Evolutionary conservation across 257 asterid genomes (phyloP).

Genomic region (Rubia yunnanensis): DNA sequence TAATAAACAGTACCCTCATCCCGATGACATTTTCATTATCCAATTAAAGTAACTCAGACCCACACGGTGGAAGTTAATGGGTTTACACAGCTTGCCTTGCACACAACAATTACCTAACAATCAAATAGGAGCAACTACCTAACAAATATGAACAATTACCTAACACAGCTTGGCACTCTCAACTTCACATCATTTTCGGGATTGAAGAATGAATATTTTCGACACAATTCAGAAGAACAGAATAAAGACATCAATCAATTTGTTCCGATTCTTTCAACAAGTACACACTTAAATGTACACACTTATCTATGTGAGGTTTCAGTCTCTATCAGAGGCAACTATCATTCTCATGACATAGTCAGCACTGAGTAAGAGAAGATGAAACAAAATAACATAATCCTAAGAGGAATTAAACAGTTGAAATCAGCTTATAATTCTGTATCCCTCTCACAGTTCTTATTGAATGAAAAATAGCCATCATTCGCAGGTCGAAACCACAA

Average conservation of each 20-base stretch:
- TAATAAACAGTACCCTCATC: neutral
- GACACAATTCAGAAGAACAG: neutral
- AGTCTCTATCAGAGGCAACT: too few species aligned
- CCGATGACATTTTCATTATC: neutral
- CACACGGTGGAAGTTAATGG: neutral
- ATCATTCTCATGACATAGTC: too few species aligned
- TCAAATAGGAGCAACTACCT: neutral
- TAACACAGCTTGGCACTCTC: neutral
- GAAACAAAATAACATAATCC: neutral
- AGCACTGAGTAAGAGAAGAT: neutral
- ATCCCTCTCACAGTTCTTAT: neutral
- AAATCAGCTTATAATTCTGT: neutral
- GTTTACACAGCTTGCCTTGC: neutral
- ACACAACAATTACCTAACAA: neutral
- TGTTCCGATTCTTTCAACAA: too few species aligned
- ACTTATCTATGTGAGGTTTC: too few species aligned
- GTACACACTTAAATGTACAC: neutral
- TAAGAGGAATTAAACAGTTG: neutral
- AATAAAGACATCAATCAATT: neutral
- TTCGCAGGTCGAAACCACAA: neutral
- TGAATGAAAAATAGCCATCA: neutral
- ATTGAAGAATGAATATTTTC: neutral
- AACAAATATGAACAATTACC: neutral
- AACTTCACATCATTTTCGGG: neutral
- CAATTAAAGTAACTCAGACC: neutral